phyloP scores from a whole-genome alignment of 352 stramenopile genomes.

The Saprolegnia parasitica region DNA sequence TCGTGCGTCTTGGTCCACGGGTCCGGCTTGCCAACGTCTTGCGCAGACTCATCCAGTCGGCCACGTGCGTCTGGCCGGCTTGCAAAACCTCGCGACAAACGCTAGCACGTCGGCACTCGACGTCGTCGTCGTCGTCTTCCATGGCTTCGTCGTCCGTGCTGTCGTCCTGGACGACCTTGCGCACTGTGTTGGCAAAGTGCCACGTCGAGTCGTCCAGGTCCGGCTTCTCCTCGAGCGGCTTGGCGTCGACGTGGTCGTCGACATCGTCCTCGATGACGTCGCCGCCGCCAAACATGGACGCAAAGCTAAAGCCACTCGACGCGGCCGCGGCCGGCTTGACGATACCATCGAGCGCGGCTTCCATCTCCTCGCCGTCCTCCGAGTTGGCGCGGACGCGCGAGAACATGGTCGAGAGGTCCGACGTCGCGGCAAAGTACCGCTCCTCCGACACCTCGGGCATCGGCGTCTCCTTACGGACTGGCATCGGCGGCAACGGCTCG shows the following conservation, averaged over 20 bases:
- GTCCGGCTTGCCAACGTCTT: too few relatives aligned
- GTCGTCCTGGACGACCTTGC: conserved; percentile 37
- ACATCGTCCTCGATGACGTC: conserved; percentile 41
- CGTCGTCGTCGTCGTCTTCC: conserved; percentile 10
- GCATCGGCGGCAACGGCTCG: background rate
- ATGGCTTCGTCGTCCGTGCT: conserved; percentile 26
- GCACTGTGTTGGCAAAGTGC: conserved; percentile 44
- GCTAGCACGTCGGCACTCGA: conserved; percentile 53
- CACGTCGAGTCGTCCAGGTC: conserved; percentile 27
- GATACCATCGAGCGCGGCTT: conserved; percentile 42
- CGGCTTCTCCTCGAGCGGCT: conserved; percentile 21
- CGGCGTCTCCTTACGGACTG: conserved; percentile 40
- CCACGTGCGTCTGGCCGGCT: conserved; percentile 28
- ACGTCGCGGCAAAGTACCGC: conserved; percentile 60
- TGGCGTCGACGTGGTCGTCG: conserved; percentile 31
- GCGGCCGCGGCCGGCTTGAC: conserved; percentile 35
- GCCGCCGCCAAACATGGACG: conserved; percentile 63
- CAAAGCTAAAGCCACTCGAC: conserved; percentile 54
- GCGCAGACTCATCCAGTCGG: conserved; percentile 49
- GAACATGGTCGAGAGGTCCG: conserved; percentile 60
- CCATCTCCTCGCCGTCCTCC: conserved; percentile 65
- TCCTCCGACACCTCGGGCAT: conserved; percentile 51
- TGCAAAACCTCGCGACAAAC: conserved; percentile 51
- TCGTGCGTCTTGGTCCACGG: too few relatives aligned
- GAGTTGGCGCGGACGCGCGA: conserved; percentile 76